Evolutionary conservation across 768 basidiomycete genomes (phyloP).

Genomic region (Jaapia argillacea): DNA sequence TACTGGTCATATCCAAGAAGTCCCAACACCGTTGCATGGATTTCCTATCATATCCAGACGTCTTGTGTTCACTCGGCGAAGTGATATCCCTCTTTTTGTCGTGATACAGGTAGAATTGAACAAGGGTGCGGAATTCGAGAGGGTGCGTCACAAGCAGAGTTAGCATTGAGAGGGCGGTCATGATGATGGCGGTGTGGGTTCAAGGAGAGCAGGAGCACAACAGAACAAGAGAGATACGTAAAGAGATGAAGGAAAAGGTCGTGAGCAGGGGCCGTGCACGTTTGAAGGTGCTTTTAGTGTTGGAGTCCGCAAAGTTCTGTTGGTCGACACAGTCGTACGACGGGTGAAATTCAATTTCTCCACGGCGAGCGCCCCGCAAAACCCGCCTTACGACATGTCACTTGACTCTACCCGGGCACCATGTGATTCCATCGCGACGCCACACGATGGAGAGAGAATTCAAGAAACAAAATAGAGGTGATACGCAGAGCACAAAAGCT

Average conservation of each 20-base stretch:
- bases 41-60: conserved; percentile 80
- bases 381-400: too few relatives aligned
- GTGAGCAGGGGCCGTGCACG: background rate
- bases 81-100: conserved; percentile 79
- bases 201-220: background rate
- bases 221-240: background rate
- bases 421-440: too few relatives aligned
- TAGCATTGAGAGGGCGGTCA: conserved; percentile 55
- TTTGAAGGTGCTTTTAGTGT: background rate
- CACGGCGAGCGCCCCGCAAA: background rate
- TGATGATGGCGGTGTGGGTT: conserved; percentile 10
- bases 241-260: background rate
- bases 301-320: too few relatives aligned
- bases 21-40: conserved; percentile 88
- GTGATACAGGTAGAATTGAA: conserved; percentile 80
- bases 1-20: conserved; percentile 78
- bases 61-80: conserved; percentile 55
- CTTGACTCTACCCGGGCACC: too few relatives aligned
- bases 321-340: too few relatives aligned
- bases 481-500: too few relatives aligned
- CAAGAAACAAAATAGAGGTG: too few relatives aligned
- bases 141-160: conserved; percentile 70
- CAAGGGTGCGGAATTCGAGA: conserved; percentile 69
- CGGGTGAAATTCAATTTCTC: background rate
- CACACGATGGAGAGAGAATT: too few relatives aligned